These are phyloP conservation scores for Botrytis medusae DNA, from an alignment of 2,329 filamentous ascomycete genomes.

Conservation along the genomic window DNA sequence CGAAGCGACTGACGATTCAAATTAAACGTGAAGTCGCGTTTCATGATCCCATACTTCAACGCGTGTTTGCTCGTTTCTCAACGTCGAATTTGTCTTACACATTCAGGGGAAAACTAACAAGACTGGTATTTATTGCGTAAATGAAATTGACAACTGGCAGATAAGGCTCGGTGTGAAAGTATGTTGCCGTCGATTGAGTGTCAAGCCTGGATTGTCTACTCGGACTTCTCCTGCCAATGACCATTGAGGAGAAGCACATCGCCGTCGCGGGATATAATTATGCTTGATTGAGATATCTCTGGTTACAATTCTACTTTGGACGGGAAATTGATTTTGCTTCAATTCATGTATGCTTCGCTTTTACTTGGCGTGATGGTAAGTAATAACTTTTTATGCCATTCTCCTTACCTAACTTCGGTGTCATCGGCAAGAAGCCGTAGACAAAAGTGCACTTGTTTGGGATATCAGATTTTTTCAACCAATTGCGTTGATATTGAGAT, in stretches of 20 bases:
- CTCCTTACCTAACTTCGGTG: neutral
- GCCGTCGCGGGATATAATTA: neutral
- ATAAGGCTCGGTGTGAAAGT: neutral
- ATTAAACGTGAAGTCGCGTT: neutral
- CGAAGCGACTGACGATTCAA: neutral
- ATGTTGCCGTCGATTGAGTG: neutral
- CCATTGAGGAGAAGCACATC: neutral
- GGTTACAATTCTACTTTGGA: neutral
- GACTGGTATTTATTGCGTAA: neutral
- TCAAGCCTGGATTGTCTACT: neutral
- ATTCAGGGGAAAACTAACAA: neutral
- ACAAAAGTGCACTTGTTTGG: accelerated
- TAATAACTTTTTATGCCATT: neutral
- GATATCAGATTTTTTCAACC: neutral
- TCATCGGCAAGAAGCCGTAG: neutral
- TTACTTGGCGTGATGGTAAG: no score
- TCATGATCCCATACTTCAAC: neutral
- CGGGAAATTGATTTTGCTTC: no score
- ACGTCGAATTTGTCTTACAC: neutral
- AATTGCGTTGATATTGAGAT: neutral
- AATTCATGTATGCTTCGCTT: neutral
- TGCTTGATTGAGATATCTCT: no score
- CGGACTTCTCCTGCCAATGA: neutral
- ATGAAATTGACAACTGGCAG: neutral
- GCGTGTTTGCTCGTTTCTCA: neutral